Evolutionary conservation across 2,329 filamentous ascomycete genomes (phyloP).

Genomic region (Colletotrichum kahawae): DNA sequence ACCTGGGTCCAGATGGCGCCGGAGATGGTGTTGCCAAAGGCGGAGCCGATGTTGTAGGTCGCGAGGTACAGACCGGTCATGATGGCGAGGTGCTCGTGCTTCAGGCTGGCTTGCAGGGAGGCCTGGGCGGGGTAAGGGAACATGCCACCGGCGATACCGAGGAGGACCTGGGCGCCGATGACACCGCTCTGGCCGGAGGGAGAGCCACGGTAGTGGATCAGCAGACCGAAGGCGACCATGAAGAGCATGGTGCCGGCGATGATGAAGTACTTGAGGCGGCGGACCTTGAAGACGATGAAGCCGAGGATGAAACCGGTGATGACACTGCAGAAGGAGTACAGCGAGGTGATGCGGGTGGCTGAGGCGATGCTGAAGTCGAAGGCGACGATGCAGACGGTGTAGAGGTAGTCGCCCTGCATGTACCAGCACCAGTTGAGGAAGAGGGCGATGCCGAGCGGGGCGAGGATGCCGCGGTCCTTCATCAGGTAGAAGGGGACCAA

Average conservation of each 20-base stretch:
- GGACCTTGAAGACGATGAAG: constrained; percentile 59
- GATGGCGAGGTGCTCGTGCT: constrained; percentile 63
- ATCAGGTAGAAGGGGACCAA: constrained; percentile 66
- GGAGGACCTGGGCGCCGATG: constrained; percentile 65
- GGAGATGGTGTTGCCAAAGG: constrained; percentile 64
- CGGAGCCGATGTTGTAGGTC: constrained; percentile 67
- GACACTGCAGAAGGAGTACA: constrained; percentile 64
- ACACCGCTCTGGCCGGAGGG: constrained; percentile 56
- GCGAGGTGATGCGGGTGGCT: constrained; percentile 63
- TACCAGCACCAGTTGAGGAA: constrained; percentile 65
- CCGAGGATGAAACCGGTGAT: constrained; percentile 62
- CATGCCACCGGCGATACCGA: constrained; percentile 68
- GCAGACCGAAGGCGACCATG: constrained; percentile 68
- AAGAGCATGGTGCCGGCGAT: constrained; percentile 64
- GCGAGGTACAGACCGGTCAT: constrained; percentile 68
- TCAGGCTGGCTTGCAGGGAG: constrained; percentile 45
- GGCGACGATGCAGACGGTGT: constrained; percentile 64
- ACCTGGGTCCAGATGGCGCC: constrained; percentile 68
- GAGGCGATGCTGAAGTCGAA: constrained; percentile 62
- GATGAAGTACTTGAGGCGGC: constrained; percentile 69
- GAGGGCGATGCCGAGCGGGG: constrained; percentile 61
- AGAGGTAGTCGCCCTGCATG: constrained; percentile 69
- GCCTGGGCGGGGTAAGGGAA: constrained; percentile 59
- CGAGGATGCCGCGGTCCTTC: constrained; percentile 70
- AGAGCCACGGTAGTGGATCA: constrained; percentile 67